A percentile compares a stretch with the other conserved stretches of the same genome.
Conservation (phyloP, 1,284 basidiomycete genomes). For the Heterobasidion irregulare region DNA sequence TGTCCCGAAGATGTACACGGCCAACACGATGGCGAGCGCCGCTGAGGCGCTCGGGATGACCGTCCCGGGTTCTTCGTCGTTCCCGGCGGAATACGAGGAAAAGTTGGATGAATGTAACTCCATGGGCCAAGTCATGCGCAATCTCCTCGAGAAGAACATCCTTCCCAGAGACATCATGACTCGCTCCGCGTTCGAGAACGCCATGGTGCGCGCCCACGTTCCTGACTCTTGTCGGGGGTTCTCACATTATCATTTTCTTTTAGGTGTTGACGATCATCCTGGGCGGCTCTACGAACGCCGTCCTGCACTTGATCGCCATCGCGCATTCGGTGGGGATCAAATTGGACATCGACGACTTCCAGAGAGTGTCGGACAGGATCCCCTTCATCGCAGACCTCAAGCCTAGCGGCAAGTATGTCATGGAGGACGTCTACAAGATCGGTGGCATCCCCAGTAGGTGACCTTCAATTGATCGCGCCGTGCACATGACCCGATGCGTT, state of each 20-base stretch:
- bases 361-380: slow-evolving; percentile 73
- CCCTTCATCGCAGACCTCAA: slow-evolving; percentile 90
- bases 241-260: not conserved
- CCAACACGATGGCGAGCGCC: slow-evolving; percentile 94
- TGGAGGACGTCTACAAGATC: slow-evolving; percentile 86
- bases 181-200: slow-evolving; percentile 90
- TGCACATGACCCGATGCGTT: not conserved
- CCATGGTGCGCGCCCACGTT: slow-evolving; percentile 55
- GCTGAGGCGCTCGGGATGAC: slow-evolving; percentile 92
- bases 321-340: slow-evolving; percentile 83
- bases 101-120: slow-evolving; percentile 80
- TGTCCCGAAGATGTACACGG: slow-evolving; percentile 77
- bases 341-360: slow-evolving; percentile 82
- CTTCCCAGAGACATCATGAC: slow-evolving; percentile 96
- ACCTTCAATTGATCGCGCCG: not conserved
- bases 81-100: slow-evolving; percentile 87
- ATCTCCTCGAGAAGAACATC: slow-evolving; percentile 87
- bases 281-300: slow-evolving; percentile 91
- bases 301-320: slow-evolving; percentile 85
- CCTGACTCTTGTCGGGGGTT: slow-evolving; percentile 7
- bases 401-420: slow-evolving; percentile 85
- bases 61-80: slow-evolving; percentile 93
- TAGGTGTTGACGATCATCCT: slow-evolving; percentile 90
- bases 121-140: slow-evolving; percentile 75
- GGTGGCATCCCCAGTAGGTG: slow-evolving; percentile 80